Conservation (phyloP, 2,329 filamentous ascomycete genomes). For the Gnomoniopsis smithogilvyi region DNA sequence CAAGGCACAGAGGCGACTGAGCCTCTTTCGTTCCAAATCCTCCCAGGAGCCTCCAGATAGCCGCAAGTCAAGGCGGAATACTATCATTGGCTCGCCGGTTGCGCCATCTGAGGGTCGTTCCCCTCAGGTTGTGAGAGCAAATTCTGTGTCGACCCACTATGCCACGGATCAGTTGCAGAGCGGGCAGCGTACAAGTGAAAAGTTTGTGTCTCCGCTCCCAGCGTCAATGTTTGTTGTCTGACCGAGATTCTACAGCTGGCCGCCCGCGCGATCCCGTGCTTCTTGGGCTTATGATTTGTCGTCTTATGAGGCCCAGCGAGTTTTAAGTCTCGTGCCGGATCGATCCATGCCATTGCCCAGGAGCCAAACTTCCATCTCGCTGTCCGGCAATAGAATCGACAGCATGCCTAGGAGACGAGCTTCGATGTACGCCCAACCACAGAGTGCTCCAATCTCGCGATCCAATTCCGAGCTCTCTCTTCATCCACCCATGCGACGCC, state of each 20-base stretch:
- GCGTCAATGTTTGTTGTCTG: not conserved
- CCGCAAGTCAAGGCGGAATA: slow-evolving; percentile 23
- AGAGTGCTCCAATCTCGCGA: slow-evolving; percentile 30
- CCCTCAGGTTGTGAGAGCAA: slow-evolving; percentile 25
- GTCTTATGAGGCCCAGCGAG: slow-evolving; percentile 43
- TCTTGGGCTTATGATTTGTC: slow-evolving; percentile 41
- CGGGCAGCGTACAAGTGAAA: slow-evolving; percentile 24
- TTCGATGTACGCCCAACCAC: slow-evolving; percentile 28
- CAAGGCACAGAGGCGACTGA: slow-evolving; percentile 37
- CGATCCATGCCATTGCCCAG: slow-evolving; percentile 1
- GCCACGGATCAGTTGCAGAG: slow-evolving; percentile 26
- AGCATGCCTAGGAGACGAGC: slow-evolving; percentile 24
- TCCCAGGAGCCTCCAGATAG: slow-evolving; percentile 26
- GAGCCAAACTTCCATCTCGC: slow-evolving; percentile 4
- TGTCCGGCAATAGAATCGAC: slow-evolving; percentile 24
- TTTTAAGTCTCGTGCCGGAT: slow-evolving; percentile 38
- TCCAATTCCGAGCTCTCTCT: slow-evolving; percentile 46
- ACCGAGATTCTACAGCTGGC: slow-evolving; percentile 26
- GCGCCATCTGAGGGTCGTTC: slow-evolving; percentile 20
- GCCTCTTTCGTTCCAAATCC: slow-evolving; percentile 35
- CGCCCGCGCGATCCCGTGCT: slow-evolving; percentile 30
- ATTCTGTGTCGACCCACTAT: slow-evolving; percentile 27
- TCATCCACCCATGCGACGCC: slow-evolving; percentile 45
- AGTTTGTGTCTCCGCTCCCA: slow-evolving; percentile 20
- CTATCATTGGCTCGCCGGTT: slow-evolving; percentile 26